Percentiles rank a stretch among this genome's conserved stretches.
Evolutionary conservation across 164 flowering plant species (phyloP).

Genomic region (Kingdonia uniflora): DNA sequence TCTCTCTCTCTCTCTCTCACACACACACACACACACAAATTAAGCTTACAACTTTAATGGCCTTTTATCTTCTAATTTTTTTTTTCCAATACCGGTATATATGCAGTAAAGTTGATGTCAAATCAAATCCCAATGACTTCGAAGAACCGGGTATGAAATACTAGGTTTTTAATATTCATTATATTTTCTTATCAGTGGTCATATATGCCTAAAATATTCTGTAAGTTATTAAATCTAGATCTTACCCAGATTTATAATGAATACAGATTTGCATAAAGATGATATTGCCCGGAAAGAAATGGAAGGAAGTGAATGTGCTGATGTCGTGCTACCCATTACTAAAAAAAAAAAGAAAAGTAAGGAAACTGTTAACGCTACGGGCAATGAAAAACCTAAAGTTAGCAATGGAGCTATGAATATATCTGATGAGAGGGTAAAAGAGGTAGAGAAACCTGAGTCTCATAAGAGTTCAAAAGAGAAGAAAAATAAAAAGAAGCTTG

Average conservation of each 20-base stretch:
- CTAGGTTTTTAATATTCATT: background rate
- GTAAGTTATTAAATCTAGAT: constrained; percentile 1
- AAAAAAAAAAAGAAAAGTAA: no score
- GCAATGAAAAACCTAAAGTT: background rate
- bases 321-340: background rate
- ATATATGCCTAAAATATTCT: background rate
- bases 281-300: background rate
- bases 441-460: no score
- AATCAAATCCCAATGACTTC: background rate
- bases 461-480: no score
- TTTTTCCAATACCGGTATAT: background rate
- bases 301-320: background rate
- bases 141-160: constrained; percentile 12
- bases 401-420: background rate
- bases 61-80: background rate
- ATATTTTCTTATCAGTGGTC: background rate
- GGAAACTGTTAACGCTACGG: no score
- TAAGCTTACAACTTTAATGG: no score
- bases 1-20: no score
- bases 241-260: constrained; percentile 9
- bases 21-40: no score
- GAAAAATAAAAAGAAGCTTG: no score
- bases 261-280: constrained; percentile 15
- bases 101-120: constrained; percentile 10
- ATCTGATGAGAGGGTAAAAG: no score